Evolutionary conservation across 2,329 filamentous ascomycete genomes (phyloP).

Genomic region (Dendrostoma leiphaemia): DNA sequence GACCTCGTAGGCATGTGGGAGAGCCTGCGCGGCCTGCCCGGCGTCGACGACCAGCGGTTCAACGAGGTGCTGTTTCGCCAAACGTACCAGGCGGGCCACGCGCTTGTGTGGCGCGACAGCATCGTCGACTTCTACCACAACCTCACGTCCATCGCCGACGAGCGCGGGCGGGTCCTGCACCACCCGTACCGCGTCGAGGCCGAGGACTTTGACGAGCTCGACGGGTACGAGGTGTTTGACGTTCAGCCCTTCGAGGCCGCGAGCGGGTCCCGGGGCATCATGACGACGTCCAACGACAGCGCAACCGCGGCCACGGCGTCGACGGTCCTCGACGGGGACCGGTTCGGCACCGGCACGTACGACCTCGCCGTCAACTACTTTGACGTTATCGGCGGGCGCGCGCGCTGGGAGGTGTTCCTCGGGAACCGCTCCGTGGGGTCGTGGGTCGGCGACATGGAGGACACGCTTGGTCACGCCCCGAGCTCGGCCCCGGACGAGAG

Average conservation of each 20-base stretch:
- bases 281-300: slow-evolving; percentile 52
- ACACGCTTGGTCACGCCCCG: slow-evolving; percentile 55
- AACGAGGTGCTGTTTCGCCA: slow-evolving; percentile 58
- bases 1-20: slow-evolving; percentile 55
- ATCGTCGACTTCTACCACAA: slow-evolving; percentile 64
- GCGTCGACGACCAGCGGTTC: slow-evolving; percentile 58
- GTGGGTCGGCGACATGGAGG: slow-evolving; percentile 61
- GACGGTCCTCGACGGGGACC: too few species aligned
- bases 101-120: slow-evolving; percentile 68
- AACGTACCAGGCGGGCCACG: slow-evolving; percentile 66
- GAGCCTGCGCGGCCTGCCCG: slow-evolving; percentile 43
- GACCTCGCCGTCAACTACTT: slow-evolving; percentile 67
- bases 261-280: slow-evolving; percentile 52
- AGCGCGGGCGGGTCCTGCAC: slow-evolving; percentile 52
- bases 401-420: slow-evolving; percentile 54
- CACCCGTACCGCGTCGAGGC: slow-evolving; percentile 69
- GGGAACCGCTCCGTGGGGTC: slow-evolving; percentile 50
- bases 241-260: slow-evolving; percentile 61
- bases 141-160: slow-evolving; percentile 59
- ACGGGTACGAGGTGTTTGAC: slow-evolving; percentile 51
- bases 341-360: slow-evolving; percentile 53
- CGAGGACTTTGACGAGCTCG: slow-evolving; percentile 60
- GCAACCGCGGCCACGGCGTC: slow-evolving; percentile 46
- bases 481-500: slow-evolving; percentile 59
- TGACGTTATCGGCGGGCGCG: slow-evolving; percentile 57